phyloP scores from a whole-genome alignment of 805 yeast genomes.

The Candida dendrica region DNA sequence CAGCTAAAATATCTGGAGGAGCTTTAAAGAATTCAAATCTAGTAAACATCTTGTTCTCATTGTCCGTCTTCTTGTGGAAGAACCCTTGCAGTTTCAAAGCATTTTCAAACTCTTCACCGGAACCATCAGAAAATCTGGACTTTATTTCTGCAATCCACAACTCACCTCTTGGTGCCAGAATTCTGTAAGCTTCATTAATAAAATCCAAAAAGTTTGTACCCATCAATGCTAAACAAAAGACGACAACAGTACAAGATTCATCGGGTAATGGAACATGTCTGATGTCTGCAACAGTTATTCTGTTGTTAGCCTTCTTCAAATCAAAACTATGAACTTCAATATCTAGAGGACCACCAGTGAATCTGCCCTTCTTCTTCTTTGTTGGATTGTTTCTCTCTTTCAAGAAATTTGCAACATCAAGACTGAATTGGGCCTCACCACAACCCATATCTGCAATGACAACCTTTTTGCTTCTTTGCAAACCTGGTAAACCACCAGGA shows the following conservation, averaged over 20 bases:
- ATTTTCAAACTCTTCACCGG: slow-evolving; percentile 75
- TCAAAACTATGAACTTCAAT: slow-evolving; percentile 84
- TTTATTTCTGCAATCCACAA: slow-evolving; percentile 97
- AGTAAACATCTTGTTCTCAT: slow-evolving; percentile 86
- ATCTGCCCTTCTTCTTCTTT: slow-evolving; percentile 24
- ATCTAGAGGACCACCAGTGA: slow-evolving; percentile 34
- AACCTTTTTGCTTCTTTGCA: slow-evolving; percentile 41
- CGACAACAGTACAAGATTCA: slow-evolving; percentile 76
- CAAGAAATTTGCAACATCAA: slow-evolving; percentile 50
- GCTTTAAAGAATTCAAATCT: slow-evolving; percentile 93
- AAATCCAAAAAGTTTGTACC: slow-evolving; percentile 95
- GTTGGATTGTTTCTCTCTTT: slow-evolving; percentile 22
- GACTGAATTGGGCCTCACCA: slow-evolving; percentile 89
- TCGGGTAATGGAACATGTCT: slow-evolving; percentile 80
- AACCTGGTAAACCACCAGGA: slow-evolving; percentile 92
- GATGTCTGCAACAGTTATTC: slow-evolving; percentile 95
- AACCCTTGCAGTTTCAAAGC: slow-evolving; percentile 75
- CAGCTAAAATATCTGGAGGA: slow-evolving; percentile 56
- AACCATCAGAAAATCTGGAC: slow-evolving; percentile 74
- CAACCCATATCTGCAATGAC: slow-evolving; percentile 98
- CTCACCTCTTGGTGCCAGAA: slow-evolving; percentile 86
- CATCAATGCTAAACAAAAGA: slow-evolving; percentile 93
- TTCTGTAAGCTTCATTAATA: slow-evolving; percentile 80
- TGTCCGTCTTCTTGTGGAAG: slow-evolving; percentile 82
- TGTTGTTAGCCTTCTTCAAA: slow-evolving; percentile 76